Conservation (phyloP, 1,284 basidiomycete species). For the Ceraceosorus guamensis region DNA sequence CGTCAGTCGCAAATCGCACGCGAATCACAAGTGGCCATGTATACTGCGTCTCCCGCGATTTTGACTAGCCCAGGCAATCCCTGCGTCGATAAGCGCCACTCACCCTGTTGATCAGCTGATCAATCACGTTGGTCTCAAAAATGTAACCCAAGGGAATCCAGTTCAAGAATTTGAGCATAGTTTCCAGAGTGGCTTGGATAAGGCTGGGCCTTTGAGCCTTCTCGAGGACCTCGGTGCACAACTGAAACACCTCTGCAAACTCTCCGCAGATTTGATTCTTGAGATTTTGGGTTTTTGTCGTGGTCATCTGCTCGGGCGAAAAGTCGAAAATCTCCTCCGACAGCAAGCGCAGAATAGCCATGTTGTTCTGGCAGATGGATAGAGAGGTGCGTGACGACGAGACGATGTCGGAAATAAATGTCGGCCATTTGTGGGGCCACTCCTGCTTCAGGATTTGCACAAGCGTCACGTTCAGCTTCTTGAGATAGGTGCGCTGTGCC, state of each 20-base stretch:
- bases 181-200: slow-evolving; percentile 92
- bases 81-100: neutral
- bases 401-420: slow-evolving; percentile 94
- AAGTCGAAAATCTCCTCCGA: slow-evolving; percentile 99
- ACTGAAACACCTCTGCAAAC: slow-evolving; percentile 48
- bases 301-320: slow-evolving; percentile 97
- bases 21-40: too few relatives aligned
- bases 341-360: slow-evolving; percentile 94
- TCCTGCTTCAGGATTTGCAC: slow-evolving; percentile 99
- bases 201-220: slow-evolving; percentile 95
- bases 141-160: slow-evolving; percentile 99
- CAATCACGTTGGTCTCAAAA: slow-evolving; percentile 96
- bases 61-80: neutral
- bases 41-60: too few relatives aligned
- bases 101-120: slow-evolving; percentile 67
- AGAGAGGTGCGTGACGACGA: slow-evolving; percentile 94
- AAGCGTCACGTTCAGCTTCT: slow-evolving; percentile 93
- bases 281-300: slow-evolving; percentile 91
- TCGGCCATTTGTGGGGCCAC: slow-evolving; percentile 99
- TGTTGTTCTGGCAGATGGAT: slow-evolving; percentile 98
- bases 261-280: slow-evolving; percentile 62
- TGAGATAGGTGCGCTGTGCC: slow-evolving; percentile 89
- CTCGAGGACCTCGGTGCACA: slow-evolving; percentile 71
- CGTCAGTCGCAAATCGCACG: too few relatives aligned
- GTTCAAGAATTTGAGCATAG: slow-evolving; percentile 89